Evolutionary conservation across 371 early-diverging fungal genomes (phyloP).

Genomic region (Actinomucor elegans): DNA sequence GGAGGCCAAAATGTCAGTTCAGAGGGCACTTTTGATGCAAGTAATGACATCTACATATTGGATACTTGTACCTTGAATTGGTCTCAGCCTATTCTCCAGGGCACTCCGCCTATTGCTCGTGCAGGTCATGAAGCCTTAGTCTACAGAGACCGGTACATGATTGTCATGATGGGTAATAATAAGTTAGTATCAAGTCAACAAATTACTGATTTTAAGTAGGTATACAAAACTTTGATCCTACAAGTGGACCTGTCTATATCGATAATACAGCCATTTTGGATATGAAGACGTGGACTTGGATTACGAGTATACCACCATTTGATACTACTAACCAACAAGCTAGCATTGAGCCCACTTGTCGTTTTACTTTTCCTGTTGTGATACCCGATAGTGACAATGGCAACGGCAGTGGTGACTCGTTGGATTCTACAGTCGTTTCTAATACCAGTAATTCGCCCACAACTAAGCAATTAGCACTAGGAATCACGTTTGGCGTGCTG

Average conservation of each 20-base stretch:
- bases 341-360: slow-evolving; percentile 11
- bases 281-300: slow-evolving; percentile 38
- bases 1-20: slow-evolving; percentile 16
- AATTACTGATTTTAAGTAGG: too few relatives aligned
- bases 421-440: slow-evolving; percentile 7
- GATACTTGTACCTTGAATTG: slow-evolving; percentile 22
- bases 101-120: slow-evolving; percentile 18
- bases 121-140: slow-evolving; percentile 39
- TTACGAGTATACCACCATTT: slow-evolving; percentile 16
- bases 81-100: slow-evolving; percentile 5
- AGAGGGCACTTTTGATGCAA: slow-evolving; percentile 8
- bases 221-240: slow-evolving; percentile 6
- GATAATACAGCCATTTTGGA: slow-evolving; percentile 40
- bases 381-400: slow-evolving; percentile 5
- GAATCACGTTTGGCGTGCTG: slow-evolving; percentile 28
- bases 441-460: neutral
- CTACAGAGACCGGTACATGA: slow-evolving; percentile 33
- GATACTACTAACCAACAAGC: neutral
- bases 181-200: too few relatives aligned
- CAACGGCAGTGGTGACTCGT: neutral
- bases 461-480: slow-evolving; percentile 27
- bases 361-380: slow-evolving; percentile 27
- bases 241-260: slow-evolving; percentile 12
- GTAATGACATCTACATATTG: slow-evolving; percentile 13
- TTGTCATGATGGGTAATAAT: slow-evolving; percentile 33